Evolutionary conservation across 2,329 filamentous ascomycete species (phyloP), one percentile per base, ranked within the genome.

Genomic region (Fusarium secorum): DNA sequence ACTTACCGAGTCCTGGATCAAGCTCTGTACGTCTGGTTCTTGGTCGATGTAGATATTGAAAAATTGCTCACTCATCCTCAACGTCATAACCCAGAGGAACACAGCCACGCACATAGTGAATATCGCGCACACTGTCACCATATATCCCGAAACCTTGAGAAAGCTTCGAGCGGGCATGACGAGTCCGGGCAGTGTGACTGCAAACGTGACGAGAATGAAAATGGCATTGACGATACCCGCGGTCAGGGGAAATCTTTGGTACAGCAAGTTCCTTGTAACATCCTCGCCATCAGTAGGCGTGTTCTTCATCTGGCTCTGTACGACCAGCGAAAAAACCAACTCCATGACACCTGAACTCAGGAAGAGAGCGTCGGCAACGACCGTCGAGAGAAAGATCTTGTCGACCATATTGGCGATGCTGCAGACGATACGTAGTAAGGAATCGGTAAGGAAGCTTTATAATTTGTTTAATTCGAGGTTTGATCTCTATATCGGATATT

Each of bases 221-320:
- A 90, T 85, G 67, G 90, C 88, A 79, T 95, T 95, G 77, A 86
- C 89, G 70, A 95, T 89, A 64, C 90, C 91, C 56, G 90, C 92
- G 87, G 83, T 83, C 54, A 89, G 79, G 14, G 87, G 87, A 61
- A 89, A 88, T 33, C 79, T 78, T 71, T 84, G 82, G 78, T 88
- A 87, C 26, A 89, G 78, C 44, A 89, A 78, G 69, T 87, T 82
- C 61, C 84, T 82, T 33, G 85, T 85, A 32, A 85, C 86, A 61
- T 86, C 80, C 60, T 79, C 75, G 59, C 87, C 87, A 45, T 84
- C 80, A 7, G 73, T 76, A 35, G 86, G 81, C 17, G 70, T 53
- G 67, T 85, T 77, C 77, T 82, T 79, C 77, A 83, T 81, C 62
- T 82, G 79, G 66, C 83, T 84, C 74, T 81, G 80, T 70, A 86